phyloP scores from a whole-genome alignment of 2,329 filamentous ascomycete species.

The Ceratocystis huliohia region DNA sequence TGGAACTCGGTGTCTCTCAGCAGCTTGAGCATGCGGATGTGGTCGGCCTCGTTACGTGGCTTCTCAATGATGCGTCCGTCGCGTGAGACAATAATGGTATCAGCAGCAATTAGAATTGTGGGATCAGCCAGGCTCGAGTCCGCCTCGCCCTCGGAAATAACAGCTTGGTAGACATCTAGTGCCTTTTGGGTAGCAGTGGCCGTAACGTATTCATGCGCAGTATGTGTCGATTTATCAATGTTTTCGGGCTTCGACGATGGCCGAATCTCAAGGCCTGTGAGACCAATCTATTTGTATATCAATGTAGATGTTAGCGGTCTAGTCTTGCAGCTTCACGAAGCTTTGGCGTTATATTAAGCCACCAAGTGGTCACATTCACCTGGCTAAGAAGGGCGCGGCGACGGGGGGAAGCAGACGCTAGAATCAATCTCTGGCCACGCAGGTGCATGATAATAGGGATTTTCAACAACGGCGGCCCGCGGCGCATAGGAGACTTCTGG shows the following conservation, averaged over 20 bases:
- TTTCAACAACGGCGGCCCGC: conserved; percentile 54
- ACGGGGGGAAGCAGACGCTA: conserved; percentile 80
- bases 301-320: neutral
- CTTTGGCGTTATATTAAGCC: conserved; percentile 10
- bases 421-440: conserved; percentile 66
- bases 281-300: conserved; percentile 50
- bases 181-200: conserved; percentile 77
- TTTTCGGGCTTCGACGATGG: conserved; percentile 78
- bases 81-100: conserved; percentile 74
- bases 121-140: conserved; percentile 46
- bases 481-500: conserved; percentile 29
- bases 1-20: conserved; percentile 67
- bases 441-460: conserved; percentile 69
- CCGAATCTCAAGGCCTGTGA: conserved; percentile 68
- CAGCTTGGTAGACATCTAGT: conserved; percentile 51
- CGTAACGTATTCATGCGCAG: conserved; percentile 82
- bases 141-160: conserved; percentile 34
- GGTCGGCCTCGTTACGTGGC: conserved; percentile 66
- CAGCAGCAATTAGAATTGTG: conserved; percentile 73
- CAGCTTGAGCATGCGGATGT: conserved; percentile 69
- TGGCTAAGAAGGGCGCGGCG: conserved; percentile 68
- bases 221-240: conserved; percentile 59
- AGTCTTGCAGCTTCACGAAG: neutral
- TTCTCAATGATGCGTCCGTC: conserved; percentile 79
- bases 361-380: conserved; percentile 30